A percentile compares a stretch with the other conserved stretches of the same genome.
Conservation (phyloP, 1,284 basidiomycete species). For the Taiwanofungus camphoratus region DNA sequence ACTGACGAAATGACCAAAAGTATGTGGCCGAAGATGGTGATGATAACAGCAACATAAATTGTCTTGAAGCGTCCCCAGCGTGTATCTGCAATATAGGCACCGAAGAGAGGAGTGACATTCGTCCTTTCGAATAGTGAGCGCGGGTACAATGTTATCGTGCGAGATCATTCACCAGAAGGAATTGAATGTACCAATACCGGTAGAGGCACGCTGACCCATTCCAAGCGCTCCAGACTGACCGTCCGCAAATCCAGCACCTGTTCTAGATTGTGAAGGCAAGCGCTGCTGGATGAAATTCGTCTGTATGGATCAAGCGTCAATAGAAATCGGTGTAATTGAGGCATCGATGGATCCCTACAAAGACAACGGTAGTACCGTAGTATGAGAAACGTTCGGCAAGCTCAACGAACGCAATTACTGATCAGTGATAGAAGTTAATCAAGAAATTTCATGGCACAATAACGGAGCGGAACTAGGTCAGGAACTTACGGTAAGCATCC, state of each 20-base stretch:
- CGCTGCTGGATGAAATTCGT: conserved; percentile 70
- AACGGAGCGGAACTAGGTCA: too few species aligned
- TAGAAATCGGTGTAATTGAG: conserved; percentile 12
- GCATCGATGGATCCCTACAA: conserved; percentile 37
- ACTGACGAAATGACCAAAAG: conserved; percentile 69
- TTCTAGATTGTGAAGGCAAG: conserved; percentile 58
- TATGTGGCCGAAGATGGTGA: conserved; percentile 64
- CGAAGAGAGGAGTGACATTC: conserved; percentile 56
- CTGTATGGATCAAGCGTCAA: conserved; percentile 27
- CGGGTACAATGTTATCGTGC: too few species aligned
- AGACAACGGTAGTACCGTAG: conserved; percentile 61
- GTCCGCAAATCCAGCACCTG: conserved; percentile 51
- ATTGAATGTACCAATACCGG: conserved; percentile 64
- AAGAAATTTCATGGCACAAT: too few species aligned
- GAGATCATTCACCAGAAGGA: too few species aligned
- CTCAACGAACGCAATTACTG: conserved; percentile 68
- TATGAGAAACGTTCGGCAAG: conserved; percentile 72
- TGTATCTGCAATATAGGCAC: conserved; percentile 70
- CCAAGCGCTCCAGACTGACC: conserved; percentile 70
- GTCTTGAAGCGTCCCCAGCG: conserved; percentile 74
- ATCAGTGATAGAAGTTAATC: too few species aligned
- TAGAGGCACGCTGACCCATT: conserved; percentile 60
- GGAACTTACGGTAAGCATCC: too few species aligned
- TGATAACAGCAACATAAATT: conserved; percentile 47
- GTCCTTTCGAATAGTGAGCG: too few species aligned